phyloP scores from a whole-genome alignment of 306 rosid species.

The Casuarina equisetifolia region DNA sequence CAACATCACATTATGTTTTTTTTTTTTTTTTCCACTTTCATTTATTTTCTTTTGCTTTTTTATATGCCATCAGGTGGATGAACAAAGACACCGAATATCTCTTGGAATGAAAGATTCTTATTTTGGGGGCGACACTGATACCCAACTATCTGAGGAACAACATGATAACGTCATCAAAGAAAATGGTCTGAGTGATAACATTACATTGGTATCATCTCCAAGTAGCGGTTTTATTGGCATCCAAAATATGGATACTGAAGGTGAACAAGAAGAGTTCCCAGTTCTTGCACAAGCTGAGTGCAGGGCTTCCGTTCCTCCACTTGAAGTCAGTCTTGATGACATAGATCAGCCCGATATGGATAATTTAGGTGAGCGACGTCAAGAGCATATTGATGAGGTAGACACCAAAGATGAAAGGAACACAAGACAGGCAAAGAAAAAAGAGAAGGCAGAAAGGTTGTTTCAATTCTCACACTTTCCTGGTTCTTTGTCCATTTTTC shows the following conservation, averaged over 20 bases:
- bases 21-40: slow-evolving; percentile 18
- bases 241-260: slow-evolving; percentile 41
- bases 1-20: not conserved
- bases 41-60: slow-evolving; percentile 10
- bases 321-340: slow-evolving; percentile 85
- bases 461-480: slow-evolving; percentile 19
- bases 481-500: slow-evolving; percentile 4
- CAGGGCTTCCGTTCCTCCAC: slow-evolving; percentile 78
- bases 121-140: slow-evolving; percentile 29
- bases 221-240: slow-evolving; percentile 33
- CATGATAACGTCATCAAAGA: slow-evolving; percentile 40
- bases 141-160: slow-evolving; percentile 37
- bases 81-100: slow-evolving; percentile 67
- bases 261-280: slow-evolving; percentile 36
- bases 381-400: slow-evolving; percentile 42
- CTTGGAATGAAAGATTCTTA: slow-evolving; percentile 89
- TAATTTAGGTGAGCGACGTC: slow-evolving; percentile 30
- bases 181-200: slow-evolving; percentile 21
- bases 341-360: slow-evolving; percentile 38
- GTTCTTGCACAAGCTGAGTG: slow-evolving; percentile 60
- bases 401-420: slow-evolving; percentile 47
- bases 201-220: slow-evolving; percentile 23
- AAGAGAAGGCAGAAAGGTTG: slow-evolving; percentile 72
- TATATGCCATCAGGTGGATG: slow-evolving; percentile 61
- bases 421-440: slow-evolving; percentile 61